A percentile compares a stretch with the other conserved stretches of the same genome.
phyloP scores from a whole-genome alignment of 2,329 filamentous ascomycete genomes.

The Fusarium mangiferae region DNA sequence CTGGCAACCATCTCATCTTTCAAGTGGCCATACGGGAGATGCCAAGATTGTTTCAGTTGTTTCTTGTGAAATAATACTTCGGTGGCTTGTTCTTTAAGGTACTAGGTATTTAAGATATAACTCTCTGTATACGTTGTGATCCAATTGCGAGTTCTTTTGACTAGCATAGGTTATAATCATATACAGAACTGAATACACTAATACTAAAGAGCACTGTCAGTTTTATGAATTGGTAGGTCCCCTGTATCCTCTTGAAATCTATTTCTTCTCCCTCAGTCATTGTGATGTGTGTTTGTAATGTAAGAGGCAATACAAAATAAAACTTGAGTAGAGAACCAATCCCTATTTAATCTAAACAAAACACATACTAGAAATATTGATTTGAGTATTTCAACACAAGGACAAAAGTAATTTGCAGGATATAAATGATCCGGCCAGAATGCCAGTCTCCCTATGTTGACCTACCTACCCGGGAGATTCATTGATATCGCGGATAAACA shows the following conservation, averaged over 20 bases:
- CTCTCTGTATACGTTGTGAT: neutral
- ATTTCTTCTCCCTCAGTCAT: too few relatives aligned
- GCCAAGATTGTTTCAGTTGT: too few relatives aligned
- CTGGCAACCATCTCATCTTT: neutral
- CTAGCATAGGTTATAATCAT: neutral
- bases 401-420: neutral
- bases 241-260: neutral
- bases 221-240: neutral
- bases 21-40: neutral
- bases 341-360: accelerated
- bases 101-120: too few relatives aligned
- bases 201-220: neutral
- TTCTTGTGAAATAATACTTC: neutral
- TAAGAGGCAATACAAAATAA: too few relatives aligned
- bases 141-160: neutral
- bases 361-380: neutral
- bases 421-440: neutral
- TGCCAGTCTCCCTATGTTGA: neutral
- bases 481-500: constrained; percentile 15
- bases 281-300: neutral
- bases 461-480: constrained; percentile 4
- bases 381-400: neutral
- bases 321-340: too few relatives aligned
- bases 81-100: too few relatives aligned
- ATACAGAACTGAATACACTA: too few relatives aligned